These are phyloP conservation scores for Nidula microcarpa DNA, from an alignment of 768 basidiomycete species.

Conservation along the genomic window DNA sequence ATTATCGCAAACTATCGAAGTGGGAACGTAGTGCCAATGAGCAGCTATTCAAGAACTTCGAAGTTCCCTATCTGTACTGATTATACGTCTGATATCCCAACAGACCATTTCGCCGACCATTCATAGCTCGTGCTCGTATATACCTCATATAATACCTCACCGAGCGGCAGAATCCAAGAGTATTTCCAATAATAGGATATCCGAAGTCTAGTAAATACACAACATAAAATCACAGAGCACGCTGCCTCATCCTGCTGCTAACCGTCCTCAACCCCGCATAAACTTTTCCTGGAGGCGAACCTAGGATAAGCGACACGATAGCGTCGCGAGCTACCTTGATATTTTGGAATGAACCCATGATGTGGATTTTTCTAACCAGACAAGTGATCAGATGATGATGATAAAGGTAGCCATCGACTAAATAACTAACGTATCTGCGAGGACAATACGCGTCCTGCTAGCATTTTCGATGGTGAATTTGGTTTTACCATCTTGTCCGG, in stretches of 20 bases:
- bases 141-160: no score
- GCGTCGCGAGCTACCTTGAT: constrained; percentile 98
- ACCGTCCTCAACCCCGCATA: constrained; percentile 90
- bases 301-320: constrained; percentile 91
- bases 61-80: no score
- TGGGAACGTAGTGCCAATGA: no score
- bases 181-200: neutral
- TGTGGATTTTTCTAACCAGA: constrained; percentile 83
- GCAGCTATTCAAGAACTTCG: no score
- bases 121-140: no score
- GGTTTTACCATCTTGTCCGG: constrained; percentile 97
- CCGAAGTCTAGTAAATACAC: neutral
- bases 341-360: constrained; percentile 97
- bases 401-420: neutral
- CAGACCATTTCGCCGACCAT: no score
- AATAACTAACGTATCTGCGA: constrained; percentile 89
- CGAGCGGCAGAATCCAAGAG: no score
- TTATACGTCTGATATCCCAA: no score
- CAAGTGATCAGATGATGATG: neutral
- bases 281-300: constrained; percentile 93
- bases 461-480: constrained; percentile 99
- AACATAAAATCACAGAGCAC: constrained; percentile 52
- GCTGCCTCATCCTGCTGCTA: constrained; percentile 89
- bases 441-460: constrained; percentile 93
- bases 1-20: no score